Evolutionary conservation across 306 rosid species (phyloP).

Genomic region (Psophocarpus tetragonolobus): DNA sequence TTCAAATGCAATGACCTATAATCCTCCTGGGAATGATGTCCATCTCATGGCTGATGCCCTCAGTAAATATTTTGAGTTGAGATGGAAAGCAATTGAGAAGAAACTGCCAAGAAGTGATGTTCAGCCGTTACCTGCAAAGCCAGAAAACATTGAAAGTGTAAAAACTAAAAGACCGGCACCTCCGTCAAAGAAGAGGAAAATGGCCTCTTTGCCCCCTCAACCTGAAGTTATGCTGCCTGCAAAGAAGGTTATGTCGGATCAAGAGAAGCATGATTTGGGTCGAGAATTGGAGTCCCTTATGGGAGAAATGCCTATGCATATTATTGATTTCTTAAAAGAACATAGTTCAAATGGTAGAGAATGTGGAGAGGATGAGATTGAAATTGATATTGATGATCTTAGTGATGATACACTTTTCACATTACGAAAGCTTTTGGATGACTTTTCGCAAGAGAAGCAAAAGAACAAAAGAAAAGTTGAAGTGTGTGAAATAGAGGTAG

Average conservation of each 20-base stretch:
- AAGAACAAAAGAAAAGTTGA: slow-evolving; percentile 53
- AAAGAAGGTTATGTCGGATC: slow-evolving; percentile 59
- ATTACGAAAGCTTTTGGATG: slow-evolving; percentile 68
- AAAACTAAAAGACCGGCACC: slow-evolving; percentile 51
- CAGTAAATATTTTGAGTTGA: slow-evolving; percentile 61
- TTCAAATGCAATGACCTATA: slow-evolving; percentile 80
- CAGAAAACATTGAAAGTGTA: slow-evolving; percentile 35
- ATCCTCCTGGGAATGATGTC: slow-evolving; percentile 73
- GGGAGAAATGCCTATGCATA: slow-evolving; percentile 69
- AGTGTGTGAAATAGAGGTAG: slow-evolving; percentile 82
- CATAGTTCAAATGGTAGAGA: slow-evolving; percentile 69
- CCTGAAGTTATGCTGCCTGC: slow-evolving; percentile 53
- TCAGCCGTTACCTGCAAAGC: slow-evolving; percentile 42
- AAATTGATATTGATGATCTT: slow-evolving; percentile 79
- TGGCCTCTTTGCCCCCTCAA: slow-evolving; percentile 47
- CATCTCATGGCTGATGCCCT: slow-evolving; percentile 75
- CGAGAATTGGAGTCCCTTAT: slow-evolving; percentile 70
- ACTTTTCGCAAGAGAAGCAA: slow-evolving; percentile 57
- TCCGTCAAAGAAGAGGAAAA: slow-evolving; percentile 66
- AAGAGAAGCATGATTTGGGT: slow-evolving; percentile 63
- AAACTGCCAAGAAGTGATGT: slow-evolving; percentile 54
- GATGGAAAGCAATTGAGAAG: slow-evolving; percentile 83
- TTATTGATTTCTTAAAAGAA: slow-evolving; percentile 73
- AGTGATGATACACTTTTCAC: slow-evolving; percentile 70
- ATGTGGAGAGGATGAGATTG: slow-evolving; percentile 77